phyloP scores from a whole-genome alignment of 164 flowering plant genomes.

The Vitis labrusca region DNA sequence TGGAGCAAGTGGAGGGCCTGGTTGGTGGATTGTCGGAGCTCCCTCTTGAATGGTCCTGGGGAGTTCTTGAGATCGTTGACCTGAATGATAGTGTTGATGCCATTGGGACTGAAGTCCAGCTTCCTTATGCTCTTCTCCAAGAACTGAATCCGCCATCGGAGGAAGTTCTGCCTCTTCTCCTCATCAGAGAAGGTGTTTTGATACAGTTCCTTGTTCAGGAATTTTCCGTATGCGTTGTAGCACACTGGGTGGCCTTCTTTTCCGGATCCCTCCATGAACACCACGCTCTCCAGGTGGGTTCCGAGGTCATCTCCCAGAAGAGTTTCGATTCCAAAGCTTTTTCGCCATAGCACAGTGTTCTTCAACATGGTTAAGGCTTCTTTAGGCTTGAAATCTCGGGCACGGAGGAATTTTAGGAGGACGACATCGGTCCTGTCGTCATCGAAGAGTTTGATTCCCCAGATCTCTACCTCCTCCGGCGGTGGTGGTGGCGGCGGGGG shows the following conservation, averaged over 20 bases:
- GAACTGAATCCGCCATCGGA: conserved; percentile 79
- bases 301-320: conserved; percentile 69
- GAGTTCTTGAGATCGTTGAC: conserved; percentile 81
- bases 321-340: conserved; percentile 68
- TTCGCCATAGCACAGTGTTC: conserved; percentile 76
- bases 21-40: conserved; percentile 59
- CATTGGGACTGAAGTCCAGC: conserved; percentile 75
- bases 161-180: conserved; percentile 68
- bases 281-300: conserved; percentile 63
- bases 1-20: conserved; percentile 74
- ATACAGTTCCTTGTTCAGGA: conserved; percentile 75
- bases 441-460: conserved; percentile 71
- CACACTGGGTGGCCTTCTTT: conserved; percentile 87
- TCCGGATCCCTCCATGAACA: conserved; percentile 70
- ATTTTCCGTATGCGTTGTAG: conserved; percentile 86
- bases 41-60: conserved; percentile 64
- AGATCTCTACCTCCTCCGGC: conserved; percentile 74
- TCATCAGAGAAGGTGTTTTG: conserved; percentile 63
- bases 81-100: conserved; percentile 69
- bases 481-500: conserved; percentile 23
- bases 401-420: conserved; percentile 81
- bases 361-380: conserved; percentile 84
- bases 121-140: conserved; percentile 77
- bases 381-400: conserved; percentile 87
- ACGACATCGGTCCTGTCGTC: conserved; percentile 76